phyloP scores from a whole-genome alignment of 768 basidiomycete species.

The Tremella yokohamensis region DNA sequence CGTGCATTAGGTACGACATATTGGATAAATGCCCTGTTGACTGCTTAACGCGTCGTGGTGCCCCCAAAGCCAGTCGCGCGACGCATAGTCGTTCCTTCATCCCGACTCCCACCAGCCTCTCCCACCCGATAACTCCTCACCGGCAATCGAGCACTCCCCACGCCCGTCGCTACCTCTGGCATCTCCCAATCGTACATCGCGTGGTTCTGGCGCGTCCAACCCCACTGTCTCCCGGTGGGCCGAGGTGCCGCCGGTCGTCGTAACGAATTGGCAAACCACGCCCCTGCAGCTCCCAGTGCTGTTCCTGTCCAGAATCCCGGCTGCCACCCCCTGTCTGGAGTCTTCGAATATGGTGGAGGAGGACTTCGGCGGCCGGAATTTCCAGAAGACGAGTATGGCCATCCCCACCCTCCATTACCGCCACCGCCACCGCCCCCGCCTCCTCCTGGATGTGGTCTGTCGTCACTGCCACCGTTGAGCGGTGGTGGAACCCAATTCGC shows the following conservation, averaged over 20 bases:
- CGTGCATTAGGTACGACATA: slow-evolving; percentile 1
- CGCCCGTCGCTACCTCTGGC: slow-evolving; percentile 33
- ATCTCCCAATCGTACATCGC: slow-evolving; percentile 33
- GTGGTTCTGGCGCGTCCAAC: slow-evolving; percentile 33
- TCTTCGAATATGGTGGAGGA: slow-evolving; percentile 47
- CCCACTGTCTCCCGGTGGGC: neutral
- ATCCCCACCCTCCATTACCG: slow-evolving; percentile 51
- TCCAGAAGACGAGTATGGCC: slow-evolving; percentile 53
- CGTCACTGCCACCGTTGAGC: slow-evolving; percentile 33
- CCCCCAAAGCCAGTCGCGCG: slow-evolving; percentile 76
- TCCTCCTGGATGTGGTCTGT: slow-evolving; percentile 46
- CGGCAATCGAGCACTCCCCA: slow-evolving; percentile 4
- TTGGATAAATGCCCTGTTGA: neutral
- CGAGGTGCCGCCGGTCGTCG: slow-evolving; percentile 22
- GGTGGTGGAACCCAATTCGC: slow-evolving; percentile 48
- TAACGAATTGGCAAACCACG: slow-evolving; percentile 44
- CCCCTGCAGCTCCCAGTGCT: slow-evolving; percentile 66
- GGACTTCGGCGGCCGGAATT: slow-evolving; percentile 38
- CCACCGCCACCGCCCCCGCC: slow-evolving; percentile 44
- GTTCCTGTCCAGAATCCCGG: slow-evolving; percentile 87
- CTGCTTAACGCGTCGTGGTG: slow-evolving; percentile 65
- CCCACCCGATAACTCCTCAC: slow-evolving; percentile 22
- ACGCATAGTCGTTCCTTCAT: slow-evolving; percentile 58
- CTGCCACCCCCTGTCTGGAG: slow-evolving; percentile 53
- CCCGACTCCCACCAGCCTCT: slow-evolving; percentile 8